Evolutionary conservation across 345 rosid species (phyloP).

Genomic region (Eucalyptus cladocalyx): DNA sequence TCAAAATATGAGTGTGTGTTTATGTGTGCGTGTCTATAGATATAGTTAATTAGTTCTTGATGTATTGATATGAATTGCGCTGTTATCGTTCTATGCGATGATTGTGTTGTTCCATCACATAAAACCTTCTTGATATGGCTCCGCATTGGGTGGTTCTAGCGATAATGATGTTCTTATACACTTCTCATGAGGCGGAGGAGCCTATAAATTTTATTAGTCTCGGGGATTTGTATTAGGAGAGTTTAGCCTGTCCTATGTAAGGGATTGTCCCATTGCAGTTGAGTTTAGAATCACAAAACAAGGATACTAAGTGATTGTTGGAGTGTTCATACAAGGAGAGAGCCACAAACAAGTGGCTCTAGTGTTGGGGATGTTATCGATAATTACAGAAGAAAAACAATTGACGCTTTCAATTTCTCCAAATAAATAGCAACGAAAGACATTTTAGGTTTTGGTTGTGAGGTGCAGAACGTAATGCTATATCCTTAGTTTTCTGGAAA

Average conservation of each 20-base stretch:
- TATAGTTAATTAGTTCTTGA: not conserved
- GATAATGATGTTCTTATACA: not conserved
- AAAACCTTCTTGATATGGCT: not conserved
- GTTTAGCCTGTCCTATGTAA: not conserved
- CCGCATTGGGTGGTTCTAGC: not conserved
- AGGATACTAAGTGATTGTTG: not conserved
- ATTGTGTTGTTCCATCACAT: not conserved
- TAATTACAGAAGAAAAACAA: not conserved
- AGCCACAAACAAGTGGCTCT: not conserved
- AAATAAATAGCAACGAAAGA: not conserved
- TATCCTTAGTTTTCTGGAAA: not conserved
- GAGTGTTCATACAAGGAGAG: not conserved
- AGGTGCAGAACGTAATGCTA: not conserved
- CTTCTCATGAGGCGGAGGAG: not conserved
- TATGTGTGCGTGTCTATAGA: too few species aligned
- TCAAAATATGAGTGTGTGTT: not conserved
- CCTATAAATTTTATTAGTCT: not conserved
- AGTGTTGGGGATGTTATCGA: not conserved
- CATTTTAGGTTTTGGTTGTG: not conserved
- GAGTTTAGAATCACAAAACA: not conserved
- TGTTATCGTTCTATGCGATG: not conserved
- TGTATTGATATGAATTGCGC: not conserved
- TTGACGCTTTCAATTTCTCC: not conserved
- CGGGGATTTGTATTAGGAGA: not conserved
- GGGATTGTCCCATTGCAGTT: not conserved